These are phyloP conservation scores for Didymella pomorum DNA, from an alignment of 2,329 filamentous ascomycete species.

Conservation along the genomic window DNA sequence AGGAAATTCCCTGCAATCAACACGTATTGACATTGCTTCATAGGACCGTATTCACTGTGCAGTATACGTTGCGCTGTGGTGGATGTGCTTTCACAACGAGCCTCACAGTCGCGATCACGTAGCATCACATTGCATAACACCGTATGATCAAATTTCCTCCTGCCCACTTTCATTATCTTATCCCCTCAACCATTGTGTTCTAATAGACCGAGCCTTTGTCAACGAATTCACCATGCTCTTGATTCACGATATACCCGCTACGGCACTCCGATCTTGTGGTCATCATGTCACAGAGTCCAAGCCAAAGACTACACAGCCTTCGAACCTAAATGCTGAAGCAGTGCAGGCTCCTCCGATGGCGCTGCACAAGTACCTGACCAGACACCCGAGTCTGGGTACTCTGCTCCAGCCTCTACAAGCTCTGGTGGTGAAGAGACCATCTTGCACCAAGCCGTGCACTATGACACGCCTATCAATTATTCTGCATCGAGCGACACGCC, in stretches of 20 bases:
- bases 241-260: neutral
- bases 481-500: neutral
- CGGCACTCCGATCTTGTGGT: neutral
- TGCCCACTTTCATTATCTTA: neutral
- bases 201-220: neutral
- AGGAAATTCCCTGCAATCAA: neutral
- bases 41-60: slow-evolving; percentile 2
- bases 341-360: neutral
- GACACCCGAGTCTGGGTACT: neutral
- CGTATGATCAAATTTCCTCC: neutral
- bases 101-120: neutral
- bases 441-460: neutral
- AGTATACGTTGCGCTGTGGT: neutral
- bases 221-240: neutral
- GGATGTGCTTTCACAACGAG: slow-evolving; percentile 3
- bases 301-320: neutral
- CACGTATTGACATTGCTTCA: neutral
- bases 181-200: neutral
- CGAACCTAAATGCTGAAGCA: neutral
- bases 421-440: neutral
- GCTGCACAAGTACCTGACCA: neutral
- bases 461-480: neutral
- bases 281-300: neutral
- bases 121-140: neutral
- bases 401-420: neutral